Conservation (phyloP, 306 rosid species). For the Mimosa pudica region DNA sequence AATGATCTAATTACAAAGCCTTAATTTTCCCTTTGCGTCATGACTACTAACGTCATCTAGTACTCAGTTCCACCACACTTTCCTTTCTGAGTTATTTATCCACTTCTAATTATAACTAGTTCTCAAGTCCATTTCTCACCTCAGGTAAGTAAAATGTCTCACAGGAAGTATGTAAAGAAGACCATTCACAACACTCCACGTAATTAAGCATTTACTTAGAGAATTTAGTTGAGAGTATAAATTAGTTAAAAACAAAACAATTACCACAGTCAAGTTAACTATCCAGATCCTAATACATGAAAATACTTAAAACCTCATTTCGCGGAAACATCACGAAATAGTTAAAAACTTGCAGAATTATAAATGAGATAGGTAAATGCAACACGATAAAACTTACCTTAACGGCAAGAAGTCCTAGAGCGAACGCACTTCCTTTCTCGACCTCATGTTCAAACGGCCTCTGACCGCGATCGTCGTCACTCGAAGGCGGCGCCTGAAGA, state of each 20-base stretch:
- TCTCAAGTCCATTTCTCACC: not conserved
- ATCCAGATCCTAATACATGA: constrained; percentile 6
- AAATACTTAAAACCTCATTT: not conserved
- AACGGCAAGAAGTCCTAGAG: constrained; percentile 95
- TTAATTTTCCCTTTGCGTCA: not conserved
- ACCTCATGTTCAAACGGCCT: constrained; percentile 93
- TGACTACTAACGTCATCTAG: not conserved
- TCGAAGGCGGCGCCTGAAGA: constrained; percentile 72
- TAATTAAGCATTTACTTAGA: not conserved
- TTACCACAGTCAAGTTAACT: constrained; percentile 13
- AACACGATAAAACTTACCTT: constrained; percentile 57
- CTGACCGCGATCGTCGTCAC: constrained; percentile 49
- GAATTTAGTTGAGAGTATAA: not conserved
- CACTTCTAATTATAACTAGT: not conserved
- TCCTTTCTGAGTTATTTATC: constrained; percentile 6
- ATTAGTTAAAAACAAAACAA: not conserved
- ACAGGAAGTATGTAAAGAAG: not conserved
- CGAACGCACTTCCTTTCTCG: constrained; percentile 97
- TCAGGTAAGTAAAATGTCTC: not conserved
- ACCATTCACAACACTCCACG: constrained; percentile 18
- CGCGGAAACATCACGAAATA: not conserved
- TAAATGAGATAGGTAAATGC: not conserved
- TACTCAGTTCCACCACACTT: constrained; percentile 10
- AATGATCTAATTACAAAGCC: constrained; percentile 20
- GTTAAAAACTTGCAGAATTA: constrained; percentile 18